Base-by-base conservation (phyloP, 1,139 yeast genomes). In the Zygosaccharomyces sapae region DNA sequence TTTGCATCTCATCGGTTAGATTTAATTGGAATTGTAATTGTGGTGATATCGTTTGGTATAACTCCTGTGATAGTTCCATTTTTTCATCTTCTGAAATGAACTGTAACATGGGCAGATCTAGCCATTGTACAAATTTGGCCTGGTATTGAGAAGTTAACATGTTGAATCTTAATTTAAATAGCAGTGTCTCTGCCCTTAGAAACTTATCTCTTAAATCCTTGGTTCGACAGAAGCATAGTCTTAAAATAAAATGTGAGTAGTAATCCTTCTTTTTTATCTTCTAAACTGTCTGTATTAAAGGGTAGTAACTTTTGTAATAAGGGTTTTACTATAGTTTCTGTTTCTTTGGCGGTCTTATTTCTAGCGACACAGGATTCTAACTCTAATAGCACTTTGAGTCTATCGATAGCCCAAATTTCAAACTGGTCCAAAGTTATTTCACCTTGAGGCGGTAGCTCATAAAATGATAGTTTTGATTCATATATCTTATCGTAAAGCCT, bases 381-480 rank as follows among this genome's bases (percentile, higher is more conserved):
- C 63, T 89, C 96, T 49, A 88, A 78, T 50, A 94, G 74, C 8
- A 92, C 80, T 61, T 83, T 81, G 54, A 92, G 74, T 52, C 99
- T 73, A 61, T 90, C 97, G 43, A 92, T 85, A 6, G 97, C 97
- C 97, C 97, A 92, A 13, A 75, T 75, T 67, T 92, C 98, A 66
- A 92, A 94, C 62, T 92, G 86, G 55, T 90, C 97, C 33, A 92
- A 66, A 0, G 97, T 88, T 60, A 92, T 81, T 67, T 92, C 97
- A 33, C 83, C 81, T 33, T 75, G 67, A 0, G 97, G 97, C 5
- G 96, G 94, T 3, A 71, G 55, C 37, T 74, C 77, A 66, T 92
- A 92, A 60, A 90, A 67, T 2, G 71, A 59, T 25, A 69, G 48
- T 46, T 65, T 68, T 7, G 68, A 55, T 39, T 60, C 57, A 50